Evolutionary conservation across 306 rosid genomes (phyloP).

Genomic region (Rubus parviflorus): DNA sequence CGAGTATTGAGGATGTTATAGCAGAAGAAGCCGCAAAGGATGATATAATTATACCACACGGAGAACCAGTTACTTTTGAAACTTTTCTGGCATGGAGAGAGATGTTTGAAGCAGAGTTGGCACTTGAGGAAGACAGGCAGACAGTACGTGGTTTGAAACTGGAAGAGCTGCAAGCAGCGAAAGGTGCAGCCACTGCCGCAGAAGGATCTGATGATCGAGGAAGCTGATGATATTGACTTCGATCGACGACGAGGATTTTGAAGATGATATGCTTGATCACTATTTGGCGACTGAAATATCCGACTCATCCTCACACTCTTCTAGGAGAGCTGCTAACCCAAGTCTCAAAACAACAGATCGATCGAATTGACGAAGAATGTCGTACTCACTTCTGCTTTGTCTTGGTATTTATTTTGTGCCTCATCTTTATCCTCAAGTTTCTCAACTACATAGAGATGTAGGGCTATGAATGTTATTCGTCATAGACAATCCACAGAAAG

Average conservation of each 20-base stretch:
- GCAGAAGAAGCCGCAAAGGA: constrained; percentile 88
- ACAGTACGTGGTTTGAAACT: too few relatives aligned
- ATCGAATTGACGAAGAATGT: background rate
- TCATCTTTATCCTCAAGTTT: background rate
- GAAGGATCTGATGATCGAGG: constrained; percentile 81
- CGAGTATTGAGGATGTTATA: constrained; percentile 37
- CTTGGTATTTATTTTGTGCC: constrained; percentile 11
- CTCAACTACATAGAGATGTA: constrained; percentile 12
- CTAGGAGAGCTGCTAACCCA: constrained; percentile 55
- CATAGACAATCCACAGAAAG: constrained; percentile 8
- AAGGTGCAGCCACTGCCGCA: constrained; percentile 53
- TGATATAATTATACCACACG: constrained; percentile 87
- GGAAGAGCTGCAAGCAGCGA: too few relatives aligned
- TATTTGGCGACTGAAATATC: constrained; percentile 91
- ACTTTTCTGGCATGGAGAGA: constrained; percentile 98
- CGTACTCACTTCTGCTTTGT: background rate
- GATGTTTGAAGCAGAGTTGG: constrained; percentile 96
- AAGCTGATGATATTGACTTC: constrained; percentile 77
- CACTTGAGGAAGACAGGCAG: too few relatives aligned
- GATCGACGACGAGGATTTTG: constrained; percentile 94
- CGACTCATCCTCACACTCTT: constrained; percentile 65
- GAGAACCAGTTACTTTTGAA: constrained; percentile 90
- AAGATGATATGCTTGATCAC: constrained; percentile 99
- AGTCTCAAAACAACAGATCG: background rate
- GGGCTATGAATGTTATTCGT: constrained; percentile 13